These are phyloP conservation scores for Cryptosporidium canis DNA, from an alignment of 169 alveolate genomes.

Conservation along the genomic window DNA sequence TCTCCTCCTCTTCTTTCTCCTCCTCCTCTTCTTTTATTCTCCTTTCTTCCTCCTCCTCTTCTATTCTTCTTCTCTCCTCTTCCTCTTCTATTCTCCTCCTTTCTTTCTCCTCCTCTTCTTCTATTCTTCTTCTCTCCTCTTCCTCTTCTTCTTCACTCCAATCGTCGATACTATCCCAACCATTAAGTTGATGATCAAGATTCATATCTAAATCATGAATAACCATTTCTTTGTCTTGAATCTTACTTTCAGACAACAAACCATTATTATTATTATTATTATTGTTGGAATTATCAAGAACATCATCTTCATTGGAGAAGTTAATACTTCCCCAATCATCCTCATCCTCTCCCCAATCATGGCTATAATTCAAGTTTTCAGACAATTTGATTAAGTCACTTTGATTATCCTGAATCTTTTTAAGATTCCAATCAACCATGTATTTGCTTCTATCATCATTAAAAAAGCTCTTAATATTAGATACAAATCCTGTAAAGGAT, in stretches of 20 bases:
- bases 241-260: not conserved
- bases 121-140: not conserved
- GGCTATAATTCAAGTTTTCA: slow-evolving; percentile 16
- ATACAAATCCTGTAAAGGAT: slow-evolving; percentile 72
- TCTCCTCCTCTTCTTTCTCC: not conserved
- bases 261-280: not conserved
- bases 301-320: not conserved
- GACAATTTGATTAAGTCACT: not conserved
- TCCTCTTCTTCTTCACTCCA: not conserved
- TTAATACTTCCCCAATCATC: slow-evolving; percentile 18
- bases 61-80: not conserved
- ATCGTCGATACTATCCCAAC: not conserved
- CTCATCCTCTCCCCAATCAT: not conserved
- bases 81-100: not conserved
- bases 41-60: not conserved
- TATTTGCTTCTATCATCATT: slow-evolving; percentile 63
- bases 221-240: not conserved
- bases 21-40: not conserved
- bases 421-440: slow-evolving; percentile 56
- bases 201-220: not conserved
- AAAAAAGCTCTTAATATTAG: slow-evolving; percentile 70
- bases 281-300: not conserved
- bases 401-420: slow-evolving; percentile 22
- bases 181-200: not conserved
- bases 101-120: not conserved